Percentiles rank a stretch among this genome's conserved stretches.
Conservation (phyloP, 108 stramenopile species). For the Mediolabrus comicus region DNA sequence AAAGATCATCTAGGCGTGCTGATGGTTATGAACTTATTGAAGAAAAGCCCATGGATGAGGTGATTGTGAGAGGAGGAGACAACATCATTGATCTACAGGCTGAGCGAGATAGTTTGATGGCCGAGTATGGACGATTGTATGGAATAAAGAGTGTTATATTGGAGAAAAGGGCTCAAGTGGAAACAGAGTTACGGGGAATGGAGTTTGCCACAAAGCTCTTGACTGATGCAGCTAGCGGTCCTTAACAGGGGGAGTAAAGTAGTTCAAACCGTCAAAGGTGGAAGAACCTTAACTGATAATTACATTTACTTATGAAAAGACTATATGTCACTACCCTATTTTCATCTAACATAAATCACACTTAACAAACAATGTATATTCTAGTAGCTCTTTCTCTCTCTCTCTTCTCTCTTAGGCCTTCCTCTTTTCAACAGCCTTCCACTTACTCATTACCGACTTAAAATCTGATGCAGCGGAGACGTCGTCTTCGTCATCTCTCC, state of each 20-base stretch:
- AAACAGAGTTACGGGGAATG: background rate
- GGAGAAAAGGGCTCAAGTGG: background rate
- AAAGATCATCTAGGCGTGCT: background rate
- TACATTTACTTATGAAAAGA: no score
- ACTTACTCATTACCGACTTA: background rate
- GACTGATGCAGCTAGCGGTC: background rate
- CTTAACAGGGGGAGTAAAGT: background rate
- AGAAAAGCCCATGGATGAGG: constrained; percentile 11
- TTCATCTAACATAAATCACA: no score
- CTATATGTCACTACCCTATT: no score
- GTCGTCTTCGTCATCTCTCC: background rate
- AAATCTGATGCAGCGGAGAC: background rate
- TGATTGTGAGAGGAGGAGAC: background rate
- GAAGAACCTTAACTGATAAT: no score
- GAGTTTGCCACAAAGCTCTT: background rate
- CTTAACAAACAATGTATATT: no score
- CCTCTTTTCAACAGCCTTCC: background rate
- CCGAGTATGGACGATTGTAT: background rate
- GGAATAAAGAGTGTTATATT: background rate
- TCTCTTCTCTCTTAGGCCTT: background rate
- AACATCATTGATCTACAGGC: background rate
- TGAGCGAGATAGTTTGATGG: constrained; percentile 1
- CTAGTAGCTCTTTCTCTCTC: no score
- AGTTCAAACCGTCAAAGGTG: no score
- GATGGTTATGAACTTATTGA: background rate